Conservation (phyloP, 768 basidiomycete genomes). For the Hypholoma sublateritium region DNA sequence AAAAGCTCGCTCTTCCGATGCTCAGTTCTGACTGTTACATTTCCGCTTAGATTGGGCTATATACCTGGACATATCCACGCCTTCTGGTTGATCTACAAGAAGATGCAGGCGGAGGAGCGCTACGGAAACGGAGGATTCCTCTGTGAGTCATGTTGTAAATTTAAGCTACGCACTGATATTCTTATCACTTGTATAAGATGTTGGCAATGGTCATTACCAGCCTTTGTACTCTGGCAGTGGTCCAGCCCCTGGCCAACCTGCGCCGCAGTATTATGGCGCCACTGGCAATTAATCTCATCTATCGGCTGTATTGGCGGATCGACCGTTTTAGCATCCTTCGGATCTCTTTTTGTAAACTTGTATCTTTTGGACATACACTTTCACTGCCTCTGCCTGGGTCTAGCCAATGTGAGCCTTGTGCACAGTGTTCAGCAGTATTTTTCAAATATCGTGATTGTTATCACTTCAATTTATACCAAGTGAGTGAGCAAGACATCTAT, state of each 20-base stretch:
- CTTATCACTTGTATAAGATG: slow-evolving; percentile 25
- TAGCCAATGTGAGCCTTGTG: too few species aligned
- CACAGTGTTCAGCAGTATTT: too few species aligned
- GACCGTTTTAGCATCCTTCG: too few species aligned
- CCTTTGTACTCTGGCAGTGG: slow-evolving; percentile 34
- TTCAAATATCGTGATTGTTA: too few species aligned
- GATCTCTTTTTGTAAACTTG: too few species aligned
- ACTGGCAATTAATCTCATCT: slow-evolving; percentile 27
- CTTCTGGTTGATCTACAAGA: slow-evolving; percentile 89
- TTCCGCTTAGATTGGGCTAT: slow-evolving; percentile 62
- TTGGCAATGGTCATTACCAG: slow-evolving; percentile 42
- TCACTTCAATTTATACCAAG: too few species aligned
- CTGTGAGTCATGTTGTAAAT: slow-evolving; percentile 48
- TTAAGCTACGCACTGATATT: not conserved
- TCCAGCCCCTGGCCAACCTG: slow-evolving; percentile 18
- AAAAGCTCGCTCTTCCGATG: not conserved
- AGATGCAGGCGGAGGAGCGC: slow-evolving; percentile 83
- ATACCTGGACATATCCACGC: slow-evolving; percentile 75
- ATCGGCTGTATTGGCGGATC: not conserved
- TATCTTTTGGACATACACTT: too few species aligned
- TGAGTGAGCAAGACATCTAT: too few species aligned
- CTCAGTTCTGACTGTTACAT: not conserved
- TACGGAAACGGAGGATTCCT: slow-evolving; percentile 77
- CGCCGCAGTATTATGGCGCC: slow-evolving; percentile 41
- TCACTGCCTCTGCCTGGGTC: too few species aligned